phyloP scores from a whole-genome alignment of 106 monocot genomes.

The Iris macrosiphon region DNA sequence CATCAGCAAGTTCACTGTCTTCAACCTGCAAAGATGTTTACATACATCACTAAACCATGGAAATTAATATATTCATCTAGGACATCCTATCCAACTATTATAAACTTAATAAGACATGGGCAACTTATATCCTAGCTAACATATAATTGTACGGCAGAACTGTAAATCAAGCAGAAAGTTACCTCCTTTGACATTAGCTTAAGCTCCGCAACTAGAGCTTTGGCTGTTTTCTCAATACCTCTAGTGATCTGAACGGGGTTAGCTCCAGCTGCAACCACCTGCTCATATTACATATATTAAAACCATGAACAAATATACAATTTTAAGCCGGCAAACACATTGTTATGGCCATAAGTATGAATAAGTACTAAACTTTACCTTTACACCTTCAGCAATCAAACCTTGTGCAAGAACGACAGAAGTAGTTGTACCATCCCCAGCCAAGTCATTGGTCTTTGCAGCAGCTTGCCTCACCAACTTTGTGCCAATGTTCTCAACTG shows the following conservation, averaged over 20 bases:
- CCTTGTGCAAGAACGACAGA: constrained; percentile 97
- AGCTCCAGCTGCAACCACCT: constrained; percentile 34
- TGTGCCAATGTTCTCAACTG: constrained; percentile 96
- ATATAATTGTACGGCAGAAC: no score
- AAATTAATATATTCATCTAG: no score
- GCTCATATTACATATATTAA: neutral
- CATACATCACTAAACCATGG: neutral
- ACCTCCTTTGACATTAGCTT: constrained; percentile 58
- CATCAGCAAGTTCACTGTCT: constrained; percentile 92
- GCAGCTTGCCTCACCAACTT: constrained; percentile 94
- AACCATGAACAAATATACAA: no score
- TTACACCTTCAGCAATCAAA: constrained; percentile 88
- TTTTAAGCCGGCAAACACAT: no score
- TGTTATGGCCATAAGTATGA: no score
- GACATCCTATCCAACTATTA: no score
- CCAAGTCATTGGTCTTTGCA: constrained; percentile 92
- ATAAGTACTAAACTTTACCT: constrained; percentile 47
- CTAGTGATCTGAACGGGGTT: constrained; percentile 71
- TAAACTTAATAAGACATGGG: no score
- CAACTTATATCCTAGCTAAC: no score
- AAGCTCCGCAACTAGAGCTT: constrained; percentile 52
- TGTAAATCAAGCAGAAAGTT: no score
- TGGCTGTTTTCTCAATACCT: constrained; percentile 70
- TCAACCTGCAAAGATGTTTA: constrained; percentile 50
- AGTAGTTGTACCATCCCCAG: constrained; percentile 91